phyloP scores from a whole-genome alignment of 176 grass and related monocot species.

The Tuctoria greenei region DNA sequence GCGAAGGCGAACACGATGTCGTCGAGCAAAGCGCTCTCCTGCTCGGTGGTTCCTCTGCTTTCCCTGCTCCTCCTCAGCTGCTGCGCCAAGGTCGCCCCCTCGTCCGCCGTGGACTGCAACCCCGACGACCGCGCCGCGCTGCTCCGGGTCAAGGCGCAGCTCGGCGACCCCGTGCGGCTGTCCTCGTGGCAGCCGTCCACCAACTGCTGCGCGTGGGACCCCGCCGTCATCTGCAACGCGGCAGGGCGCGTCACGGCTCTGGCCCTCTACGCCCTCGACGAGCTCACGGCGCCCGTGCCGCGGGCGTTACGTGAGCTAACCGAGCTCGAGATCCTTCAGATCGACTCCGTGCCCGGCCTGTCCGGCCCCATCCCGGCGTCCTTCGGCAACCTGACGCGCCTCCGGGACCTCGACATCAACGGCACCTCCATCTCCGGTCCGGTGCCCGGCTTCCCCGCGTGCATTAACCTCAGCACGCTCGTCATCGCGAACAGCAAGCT shows the following conservation, averaged over 20 bases:
- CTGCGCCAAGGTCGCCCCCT: neutral
- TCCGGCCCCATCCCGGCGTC: constrained; percentile 56
- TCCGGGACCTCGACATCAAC: constrained; percentile 53
- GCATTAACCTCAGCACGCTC: constrained; percentile 45
- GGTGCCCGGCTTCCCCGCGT: constrained; percentile 40
- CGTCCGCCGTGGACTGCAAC: constrained; percentile 32
- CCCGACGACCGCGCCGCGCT: constrained; percentile 48
- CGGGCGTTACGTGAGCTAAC: constrained; percentile 56
- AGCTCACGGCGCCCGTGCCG: constrained; percentile 41
- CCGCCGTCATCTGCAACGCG: constrained; percentile 32
- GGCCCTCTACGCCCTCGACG: constrained; percentile 36
- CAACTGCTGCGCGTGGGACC: constrained; percentile 66
- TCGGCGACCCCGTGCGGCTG: constrained; percentile 58
- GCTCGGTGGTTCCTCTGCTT: constrained; percentile 1
- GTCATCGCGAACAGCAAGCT: constrained; percentile 63
- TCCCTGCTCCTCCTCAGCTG: constrained; percentile 14
- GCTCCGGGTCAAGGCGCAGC: constrained; percentile 47
- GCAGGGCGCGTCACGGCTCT: constrained; percentile 41
- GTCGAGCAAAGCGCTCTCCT: neutral
- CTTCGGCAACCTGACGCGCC: constrained; percentile 52
- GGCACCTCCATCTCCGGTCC: constrained; percentile 64
- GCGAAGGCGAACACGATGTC: constrained; percentile 18
- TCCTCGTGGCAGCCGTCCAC: constrained; percentile 53
- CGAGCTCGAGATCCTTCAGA: constrained; percentile 55
- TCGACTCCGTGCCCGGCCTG: constrained; percentile 51